A percentile compares a stretch with the other conserved stretches of the same genome.
Evolutionary conservation across 108 stramenopile species (phyloP).

Genomic region (Phaeodactylum tricornutum): DNA sequence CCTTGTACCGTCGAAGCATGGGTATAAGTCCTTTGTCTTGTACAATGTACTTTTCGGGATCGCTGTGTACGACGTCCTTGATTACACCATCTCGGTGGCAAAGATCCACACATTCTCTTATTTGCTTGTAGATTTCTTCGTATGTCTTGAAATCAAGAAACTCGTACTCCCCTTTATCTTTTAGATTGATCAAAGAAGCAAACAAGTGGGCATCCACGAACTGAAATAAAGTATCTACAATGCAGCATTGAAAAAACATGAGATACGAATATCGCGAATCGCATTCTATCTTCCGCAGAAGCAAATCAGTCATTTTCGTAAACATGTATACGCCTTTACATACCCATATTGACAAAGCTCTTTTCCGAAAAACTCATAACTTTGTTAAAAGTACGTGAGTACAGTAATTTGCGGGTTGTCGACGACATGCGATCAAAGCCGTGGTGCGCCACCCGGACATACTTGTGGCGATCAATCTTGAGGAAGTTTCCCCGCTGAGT

Average conservation of each 20-base stretch:
- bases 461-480: conserved; percentile 94
- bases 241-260: too few relatives aligned
- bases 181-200: conserved; percentile 78
- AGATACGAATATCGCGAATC: too few relatives aligned
- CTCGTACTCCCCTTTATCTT: conserved; percentile 68
- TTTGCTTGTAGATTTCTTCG: conserved; percentile 77
- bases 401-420: conserved; percentile 61
- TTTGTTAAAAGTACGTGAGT: conserved; percentile 71
- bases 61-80: conserved; percentile 83
- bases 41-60: conserved; percentile 84
- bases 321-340: too few relatives aligned
- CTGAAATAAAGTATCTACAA: conserved; percentile 91
- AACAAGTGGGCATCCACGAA: conserved; percentile 79
- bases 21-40: conserved; percentile 78
- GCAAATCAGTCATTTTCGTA: too few relatives aligned
- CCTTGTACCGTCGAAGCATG: conserved; percentile 69
- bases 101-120: conserved; percentile 86
- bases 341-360: conserved; percentile 87
- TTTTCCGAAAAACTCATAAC: conserved; percentile 80
- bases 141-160: conserved; percentile 83
- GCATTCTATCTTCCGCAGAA: too few relatives aligned
- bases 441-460: conserved; percentile 90
- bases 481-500: conserved; percentile 89
- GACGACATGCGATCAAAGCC: conserved; percentile 64
- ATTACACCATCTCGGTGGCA: conserved; percentile 97